Base-by-base conservation (phyloP, 805 yeast species). In the Sugiyamaella marilandica region DNA sequence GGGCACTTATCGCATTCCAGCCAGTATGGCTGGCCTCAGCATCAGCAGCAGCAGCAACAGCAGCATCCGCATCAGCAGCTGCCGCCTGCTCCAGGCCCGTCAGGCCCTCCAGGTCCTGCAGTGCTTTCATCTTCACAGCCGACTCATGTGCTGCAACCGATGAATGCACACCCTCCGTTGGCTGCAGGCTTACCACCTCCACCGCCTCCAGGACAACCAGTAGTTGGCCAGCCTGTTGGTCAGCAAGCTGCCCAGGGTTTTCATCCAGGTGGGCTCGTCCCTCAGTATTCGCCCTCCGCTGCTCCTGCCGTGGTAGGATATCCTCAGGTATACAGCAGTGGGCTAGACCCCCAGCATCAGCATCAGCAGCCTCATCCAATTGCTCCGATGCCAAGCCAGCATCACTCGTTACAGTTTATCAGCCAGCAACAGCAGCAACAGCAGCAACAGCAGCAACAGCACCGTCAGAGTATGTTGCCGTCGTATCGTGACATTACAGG, bases 31-130 rank as follows among this genome's bases (percentile, higher is more conserved):
- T 13, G 34, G 41, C 32, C 49, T 29, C 26, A 10, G 24, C 10
- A 50, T 35, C 26, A 41, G 19, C 14, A 13, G 34, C 29, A 49
- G 39, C 37, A 49, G 33, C 33, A 49, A 19, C 51, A 35, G 47
- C 10, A 47, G 24, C 41, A 43, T 21, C 36, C 19, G 41, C 34
- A 44, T 45, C 54, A 43, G 35, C 18, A 35, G 37, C 47, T 24
- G 34, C 53, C 51, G 37, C 46, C 43, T 33, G 45, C 49, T 39
- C 41, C 51, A 24, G 13, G 54, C 31, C n/a, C 50, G 9, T 21
- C 16, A 24, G 39, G 14, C 8, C 18, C 39, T n/a, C 39, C 39
- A n/a, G 35, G 11, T 13, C 35, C 35, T 32, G 35, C 13, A 32
- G 39, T 8, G 18, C 39, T 16, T 8, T 34, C 39, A 5, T 13